Evolutionary conservation across 176 grass and related monocot genomes (phyloP).

Genomic region (Oryza longistaminata): DNA sequence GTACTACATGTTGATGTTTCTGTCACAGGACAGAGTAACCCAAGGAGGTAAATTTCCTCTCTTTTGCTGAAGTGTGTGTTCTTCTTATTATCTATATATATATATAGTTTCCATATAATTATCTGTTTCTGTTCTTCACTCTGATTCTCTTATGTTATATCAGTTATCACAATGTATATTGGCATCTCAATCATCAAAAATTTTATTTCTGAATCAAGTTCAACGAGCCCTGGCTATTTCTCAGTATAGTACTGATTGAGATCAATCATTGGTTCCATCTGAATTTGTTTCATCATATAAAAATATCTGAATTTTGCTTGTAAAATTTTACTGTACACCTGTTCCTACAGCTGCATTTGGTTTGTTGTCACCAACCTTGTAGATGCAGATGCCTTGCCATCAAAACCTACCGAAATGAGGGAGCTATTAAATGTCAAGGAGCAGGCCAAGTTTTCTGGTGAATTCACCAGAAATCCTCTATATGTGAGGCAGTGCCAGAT

Average conservation of each 20-base stretch:
- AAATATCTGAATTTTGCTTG: background rate
- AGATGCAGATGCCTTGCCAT: slow-evolving; percentile 15
- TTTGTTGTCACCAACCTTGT: slow-evolving; percentile 28
- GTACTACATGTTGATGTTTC: slow-evolving; percentile 13
- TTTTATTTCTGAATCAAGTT: background rate
- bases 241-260: background rate
- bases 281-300: background rate
- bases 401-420: slow-evolving; percentile 47
- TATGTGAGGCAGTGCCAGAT: background rate
- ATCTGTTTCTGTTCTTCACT: background rate
- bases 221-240: background rate
- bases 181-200: background rate
- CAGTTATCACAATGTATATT: background rate
- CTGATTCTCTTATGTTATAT: background rate
- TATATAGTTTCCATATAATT: background rate
- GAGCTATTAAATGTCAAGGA: slow-evolving; percentile 33
- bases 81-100: slow-evolving; percentile 20
- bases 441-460: slow-evolving; percentile 24
- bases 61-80: slow-evolving; percentile 21
- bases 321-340: background rate
- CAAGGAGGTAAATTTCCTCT: background rate
- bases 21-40: slow-evolving; percentile 31
- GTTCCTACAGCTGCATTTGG: background rate
- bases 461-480: slow-evolving; percentile 17
- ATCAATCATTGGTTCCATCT: background rate